Conservation (phyloP, 768 basidiomycete species). For the Tylopilus felleus region DNA sequence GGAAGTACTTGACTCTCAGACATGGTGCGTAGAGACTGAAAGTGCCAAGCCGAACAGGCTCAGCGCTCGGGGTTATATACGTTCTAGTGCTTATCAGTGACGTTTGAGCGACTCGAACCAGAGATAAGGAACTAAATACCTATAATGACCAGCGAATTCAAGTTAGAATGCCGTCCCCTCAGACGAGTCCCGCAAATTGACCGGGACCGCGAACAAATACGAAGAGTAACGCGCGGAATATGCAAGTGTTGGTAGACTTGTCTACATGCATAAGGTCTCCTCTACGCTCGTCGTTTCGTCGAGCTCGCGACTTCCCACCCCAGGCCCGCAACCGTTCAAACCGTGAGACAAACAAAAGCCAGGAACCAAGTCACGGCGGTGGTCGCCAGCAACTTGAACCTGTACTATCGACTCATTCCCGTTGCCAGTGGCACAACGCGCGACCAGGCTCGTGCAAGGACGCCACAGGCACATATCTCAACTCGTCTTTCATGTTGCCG, state of each 20-base stretch:
- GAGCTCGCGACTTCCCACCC: background rate
- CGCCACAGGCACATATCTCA: background rate
- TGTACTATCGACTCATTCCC: too few species aligned
- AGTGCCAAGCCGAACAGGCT: background rate
- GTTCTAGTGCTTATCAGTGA: conserved; percentile 15
- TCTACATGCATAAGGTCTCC: too few species aligned
- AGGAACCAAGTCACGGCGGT: too few species aligned
- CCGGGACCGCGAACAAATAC: too few species aligned
- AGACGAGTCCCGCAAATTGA: too few species aligned
- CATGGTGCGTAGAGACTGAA: conserved; percentile 12
- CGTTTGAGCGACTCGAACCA: background rate
- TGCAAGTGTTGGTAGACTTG: too few species aligned
- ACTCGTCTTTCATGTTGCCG: too few species aligned
- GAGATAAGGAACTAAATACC: conserved; percentile 16
- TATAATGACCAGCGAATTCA: background rate
- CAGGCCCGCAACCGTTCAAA: too few species aligned
- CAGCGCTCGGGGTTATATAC: conserved; percentile 5
- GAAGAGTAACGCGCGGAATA: too few species aligned
- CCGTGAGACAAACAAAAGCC: background rate
- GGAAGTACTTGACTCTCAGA: conserved; percentile 48
- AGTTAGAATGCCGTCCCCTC: background rate
- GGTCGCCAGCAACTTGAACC: too few species aligned
- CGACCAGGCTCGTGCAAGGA: too few species aligned
- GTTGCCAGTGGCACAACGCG: too few species aligned
- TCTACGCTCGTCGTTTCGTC: background rate